Conservation (phyloP, 768 basidiomycete species). For the Xerocomus potaroensis region DNA sequence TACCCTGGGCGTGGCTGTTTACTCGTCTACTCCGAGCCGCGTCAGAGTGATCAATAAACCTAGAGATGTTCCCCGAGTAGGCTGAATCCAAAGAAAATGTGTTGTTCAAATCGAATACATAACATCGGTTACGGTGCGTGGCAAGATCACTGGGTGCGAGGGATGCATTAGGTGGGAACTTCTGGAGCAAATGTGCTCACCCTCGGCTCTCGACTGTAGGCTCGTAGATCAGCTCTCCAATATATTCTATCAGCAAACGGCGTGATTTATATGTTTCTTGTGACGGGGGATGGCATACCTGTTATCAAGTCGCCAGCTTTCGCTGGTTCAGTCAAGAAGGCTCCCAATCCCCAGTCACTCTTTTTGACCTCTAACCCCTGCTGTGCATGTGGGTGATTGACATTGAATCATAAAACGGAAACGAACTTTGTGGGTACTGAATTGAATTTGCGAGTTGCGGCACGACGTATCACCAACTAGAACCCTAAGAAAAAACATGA, state of each 20-base stretch:
- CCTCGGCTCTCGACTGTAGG: constrained; percentile 47
- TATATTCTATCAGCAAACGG: constrained; percentile 47
- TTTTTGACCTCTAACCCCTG: constrained; percentile 42
- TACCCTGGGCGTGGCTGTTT: constrained; percentile 49
- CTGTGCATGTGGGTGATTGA: constrained; percentile 4
- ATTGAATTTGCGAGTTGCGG: constrained; percentile 48
- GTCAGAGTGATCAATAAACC: constrained; percentile 61
- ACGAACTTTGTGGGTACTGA: constrained; percentile 41
- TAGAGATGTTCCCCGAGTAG: constrained; percentile 55
- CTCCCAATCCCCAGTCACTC: constrained; percentile 50
- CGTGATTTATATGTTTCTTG: background rate
- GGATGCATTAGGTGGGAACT: background rate
- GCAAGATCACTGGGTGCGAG: constrained; percentile 38
- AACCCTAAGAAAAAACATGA: background rate
- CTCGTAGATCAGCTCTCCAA: constrained; percentile 56
- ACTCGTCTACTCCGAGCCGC: constrained; percentile 12
- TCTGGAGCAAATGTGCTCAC: constrained; percentile 32
- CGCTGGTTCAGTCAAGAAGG: constrained; percentile 45
- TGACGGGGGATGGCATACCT: constrained; percentile 25
- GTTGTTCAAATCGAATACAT: constrained; percentile 54
- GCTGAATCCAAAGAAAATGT: constrained; percentile 50
- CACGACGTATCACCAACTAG: constrained; percentile 36
- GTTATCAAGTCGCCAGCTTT: constrained; percentile 44
- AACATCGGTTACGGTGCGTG: constrained; percentile 50
- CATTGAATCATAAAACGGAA: background rate